Evolutionary conservation across 768 basidiomycete species (phyloP), one percentile per base, ranked within the genome.

Genomic region (Mycena maculata): DNA sequence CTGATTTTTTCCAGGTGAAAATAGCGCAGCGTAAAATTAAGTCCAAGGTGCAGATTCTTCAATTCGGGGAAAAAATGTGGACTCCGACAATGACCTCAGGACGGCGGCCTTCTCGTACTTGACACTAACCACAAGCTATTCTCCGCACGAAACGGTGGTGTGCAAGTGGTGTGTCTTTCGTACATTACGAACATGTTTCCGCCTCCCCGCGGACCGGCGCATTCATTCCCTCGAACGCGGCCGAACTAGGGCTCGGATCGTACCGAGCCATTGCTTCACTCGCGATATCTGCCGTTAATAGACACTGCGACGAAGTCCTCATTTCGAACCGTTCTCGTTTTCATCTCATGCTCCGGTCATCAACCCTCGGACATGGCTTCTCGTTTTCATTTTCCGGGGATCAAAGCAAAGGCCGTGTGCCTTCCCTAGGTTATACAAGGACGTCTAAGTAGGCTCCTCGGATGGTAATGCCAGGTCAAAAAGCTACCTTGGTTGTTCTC

Each of bases 371-470:
- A 53, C 25, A 38, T 59, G 49, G 25, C 64, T 60, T 60, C 64
- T 59, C 64, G 49, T 53, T 60, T 60, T 65, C 54, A 61, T 67
- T 25, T 48, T 33, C 59, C 59, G 65, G 65, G 65, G 39, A 67
- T 67, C 65, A 61, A 67, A 65, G 62, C 38, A 42, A 45, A 42
- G 2, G 1, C n/a, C 23, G 30, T 41, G 11, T 12, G 9, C 22
- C 31, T 64, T 33, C 45, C 55, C n/a, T 36, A 41, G 47, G 30
- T 22, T 64, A 31, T 28, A 53, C 33, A 36, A 13, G 8, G 13
- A 7, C 33, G 6, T 23, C 22, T 2, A 45, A 45, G 55, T 42
- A 65, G 56, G 41, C 65, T 53, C 65, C 65, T 66, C 52, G 65
- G 57, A 58, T 36, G 63, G 53, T 56, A 55, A 55, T 39, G 18